These are phyloP conservation scores for Exophiala mesophila DNA, from an alignment of 2,329 filamentous ascomycete genomes.

Conservation along the genomic window DNA sequence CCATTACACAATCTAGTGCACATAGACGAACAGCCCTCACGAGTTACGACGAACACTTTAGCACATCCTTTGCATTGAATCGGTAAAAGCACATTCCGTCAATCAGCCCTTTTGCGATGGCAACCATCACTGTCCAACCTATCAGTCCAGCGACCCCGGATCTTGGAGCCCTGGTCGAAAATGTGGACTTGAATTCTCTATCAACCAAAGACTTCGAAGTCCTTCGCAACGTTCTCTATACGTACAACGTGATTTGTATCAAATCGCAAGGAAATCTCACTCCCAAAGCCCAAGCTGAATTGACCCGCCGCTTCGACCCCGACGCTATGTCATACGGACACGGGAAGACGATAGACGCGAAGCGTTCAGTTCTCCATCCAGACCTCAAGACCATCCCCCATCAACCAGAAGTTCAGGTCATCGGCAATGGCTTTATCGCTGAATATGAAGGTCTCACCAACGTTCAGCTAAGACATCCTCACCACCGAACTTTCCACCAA, in stretches of 20 bases:
- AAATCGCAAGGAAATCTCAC: slow-evolving; percentile 61
- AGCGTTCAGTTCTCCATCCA: slow-evolving; percentile 64
- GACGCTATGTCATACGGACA: slow-evolving; percentile 63
- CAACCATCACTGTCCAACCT: slow-evolving; percentile 29
- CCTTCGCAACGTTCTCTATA: slow-evolving; percentile 63
- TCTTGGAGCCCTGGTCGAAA: slow-evolving; percentile 58
- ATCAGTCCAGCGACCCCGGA: slow-evolving; percentile 31
- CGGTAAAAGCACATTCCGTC: no score
- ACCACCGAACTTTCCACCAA: slow-evolving; percentile 72
- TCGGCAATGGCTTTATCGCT: slow-evolving; percentile 66
- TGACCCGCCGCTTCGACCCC: slow-evolving; percentile 71
- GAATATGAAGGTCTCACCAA: slow-evolving; percentile 67
- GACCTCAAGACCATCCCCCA: slow-evolving; percentile 79
- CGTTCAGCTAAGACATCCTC: slow-evolving; percentile 66
- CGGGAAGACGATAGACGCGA: slow-evolving; percentile 66
- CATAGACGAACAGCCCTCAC: no score
- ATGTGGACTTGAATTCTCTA: slow-evolving; percentile 58
- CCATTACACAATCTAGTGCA: no score
- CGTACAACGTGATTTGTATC: slow-evolving; percentile 64
- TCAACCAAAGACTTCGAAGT: slow-evolving; percentile 60
- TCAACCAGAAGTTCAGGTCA: slow-evolving; percentile 74
- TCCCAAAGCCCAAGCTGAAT: slow-evolving; percentile 66
- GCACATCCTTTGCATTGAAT: no score
- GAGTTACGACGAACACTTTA: no score
- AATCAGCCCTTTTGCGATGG: no score